These are phyloP conservation scores for Penicillium steckii DNA, from an alignment of 495 filamentous ascomycete species.

Conservation along the genomic window DNA sequence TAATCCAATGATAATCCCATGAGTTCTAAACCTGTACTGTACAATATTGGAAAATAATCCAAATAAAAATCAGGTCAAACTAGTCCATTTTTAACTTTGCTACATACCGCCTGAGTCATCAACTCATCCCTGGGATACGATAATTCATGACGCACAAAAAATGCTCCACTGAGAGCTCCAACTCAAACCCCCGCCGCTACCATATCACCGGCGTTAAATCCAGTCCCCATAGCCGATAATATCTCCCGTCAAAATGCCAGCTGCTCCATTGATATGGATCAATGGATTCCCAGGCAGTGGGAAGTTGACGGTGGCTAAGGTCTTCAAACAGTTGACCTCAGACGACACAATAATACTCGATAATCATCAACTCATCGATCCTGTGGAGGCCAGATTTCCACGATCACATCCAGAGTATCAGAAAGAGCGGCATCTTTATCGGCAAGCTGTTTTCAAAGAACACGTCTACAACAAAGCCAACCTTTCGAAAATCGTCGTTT, in stretches of 20 bases:
- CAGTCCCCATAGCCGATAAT: no score
- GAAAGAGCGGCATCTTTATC: neutral
- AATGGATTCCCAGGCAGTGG: neutral
- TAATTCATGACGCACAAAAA: neutral
- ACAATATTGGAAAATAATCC: neutral
- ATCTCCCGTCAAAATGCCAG: no score
- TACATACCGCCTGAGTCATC: neutral
- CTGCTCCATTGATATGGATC: neutral
- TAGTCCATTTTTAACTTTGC: neutral
- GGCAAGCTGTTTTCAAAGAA: neutral
- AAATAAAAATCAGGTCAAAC: no score
- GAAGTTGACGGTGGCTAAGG: neutral
- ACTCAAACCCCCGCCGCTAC: neutral
- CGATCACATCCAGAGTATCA: neutral
- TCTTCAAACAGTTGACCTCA: neutral
- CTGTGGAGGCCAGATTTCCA: neutral
- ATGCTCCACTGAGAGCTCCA: neutral
- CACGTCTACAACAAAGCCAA: neutral
- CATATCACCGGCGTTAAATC: neutral
- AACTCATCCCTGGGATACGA: neutral
- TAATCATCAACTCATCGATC: neutral
- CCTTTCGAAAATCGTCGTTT: neutral
- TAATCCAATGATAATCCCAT: no score
- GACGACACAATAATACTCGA: neutral
- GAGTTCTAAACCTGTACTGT: no score